Evolutionary conservation across 805 yeast species (phyloP).

Genomic region (Lachancea thermotolerans): DNA sequence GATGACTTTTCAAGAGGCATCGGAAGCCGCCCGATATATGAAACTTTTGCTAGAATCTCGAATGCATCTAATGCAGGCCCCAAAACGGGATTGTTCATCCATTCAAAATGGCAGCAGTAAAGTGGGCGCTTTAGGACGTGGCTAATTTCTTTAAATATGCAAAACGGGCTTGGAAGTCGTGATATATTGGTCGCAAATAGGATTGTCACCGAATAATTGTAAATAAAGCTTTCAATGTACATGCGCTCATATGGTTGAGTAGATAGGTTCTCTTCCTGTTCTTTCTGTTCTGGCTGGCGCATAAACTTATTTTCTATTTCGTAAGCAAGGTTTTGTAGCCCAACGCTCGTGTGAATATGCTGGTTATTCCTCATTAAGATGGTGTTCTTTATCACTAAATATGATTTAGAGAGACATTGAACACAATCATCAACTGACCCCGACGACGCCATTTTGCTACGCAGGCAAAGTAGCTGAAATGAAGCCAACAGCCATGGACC

Average conservation of each 20-base stretch:
- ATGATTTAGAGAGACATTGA: conserved; percentile 32
- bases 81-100: conserved; percentile 39
- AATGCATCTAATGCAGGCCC: conserved; percentile 36
- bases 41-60: conserved; percentile 34
- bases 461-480: conserved; percentile 34
- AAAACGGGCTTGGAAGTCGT: conserved; percentile 38
- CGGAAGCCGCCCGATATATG: conserved; percentile 31
- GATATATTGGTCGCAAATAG: conserved; percentile 32
- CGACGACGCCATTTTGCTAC: conserved; percentile 31
- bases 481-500: conserved; percentile 38
- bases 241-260: conserved; percentile 30
- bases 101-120: conserved; percentile 31
- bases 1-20: conserved; percentile 12
- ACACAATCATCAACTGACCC: conserved; percentile 27
- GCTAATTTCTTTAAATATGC: conserved; percentile 31
- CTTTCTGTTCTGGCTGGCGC: conserved; percentile 1
- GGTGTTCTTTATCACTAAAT: conserved; percentile 31
- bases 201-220: conserved; percentile 36
- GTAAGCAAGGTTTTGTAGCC: conserved; percentile 10
- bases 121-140: conserved; percentile 32
- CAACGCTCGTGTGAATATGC: not conserved
- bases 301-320: conserved; percentile 11
- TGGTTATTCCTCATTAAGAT: conserved; percentile 3
- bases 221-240: conserved; percentile 39
- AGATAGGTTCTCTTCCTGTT: not conserved